Evolutionary conservation across 2,329 filamentous ascomycete species (phyloP).

Genomic region (Kalaharituber pfeilii): DNA sequence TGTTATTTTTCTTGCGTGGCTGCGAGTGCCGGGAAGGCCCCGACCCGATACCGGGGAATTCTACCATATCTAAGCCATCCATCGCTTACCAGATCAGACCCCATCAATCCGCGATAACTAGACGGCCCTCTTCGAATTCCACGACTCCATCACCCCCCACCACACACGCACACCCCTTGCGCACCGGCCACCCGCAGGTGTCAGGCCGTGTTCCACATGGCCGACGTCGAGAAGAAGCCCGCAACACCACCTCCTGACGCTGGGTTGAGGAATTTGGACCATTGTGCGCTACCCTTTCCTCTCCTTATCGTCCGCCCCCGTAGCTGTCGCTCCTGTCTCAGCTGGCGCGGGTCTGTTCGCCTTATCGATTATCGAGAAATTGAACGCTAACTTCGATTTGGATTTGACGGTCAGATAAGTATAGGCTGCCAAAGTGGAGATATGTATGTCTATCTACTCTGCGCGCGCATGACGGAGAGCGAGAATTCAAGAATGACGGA

Average conservation of each 20-base stretch:
- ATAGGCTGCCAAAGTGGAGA: neutral
- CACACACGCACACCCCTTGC: neutral
- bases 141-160: neutral
- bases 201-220: neutral
- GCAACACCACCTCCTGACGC: neutral
- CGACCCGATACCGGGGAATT: too few relatives aligned
- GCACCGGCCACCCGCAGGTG: neutral
- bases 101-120: neutral
- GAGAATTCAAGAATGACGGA: neutral
- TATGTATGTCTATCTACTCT: neutral
- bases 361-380: too few relatives aligned
- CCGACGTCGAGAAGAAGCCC: neutral
- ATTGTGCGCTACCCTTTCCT: neutral
- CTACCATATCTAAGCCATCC: too few relatives aligned
- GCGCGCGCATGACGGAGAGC: neutral
- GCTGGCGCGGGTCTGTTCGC: neutral
- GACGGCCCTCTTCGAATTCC: neutral
- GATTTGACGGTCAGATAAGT: too few relatives aligned
- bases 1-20: too few relatives aligned
- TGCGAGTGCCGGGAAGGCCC: too few relatives aligned
- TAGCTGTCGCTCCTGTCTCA: neutral
- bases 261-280: neutral
- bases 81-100: neutral
- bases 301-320: neutral
- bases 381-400: too few relatives aligned